Percentiles rank a stretch among this genome's conserved stretches.
These are phyloP conservation scores for Tylopilus rubrobrunneus DNA, from an alignment of 768 basidiomycete species.

Conservation along the genomic window DNA sequence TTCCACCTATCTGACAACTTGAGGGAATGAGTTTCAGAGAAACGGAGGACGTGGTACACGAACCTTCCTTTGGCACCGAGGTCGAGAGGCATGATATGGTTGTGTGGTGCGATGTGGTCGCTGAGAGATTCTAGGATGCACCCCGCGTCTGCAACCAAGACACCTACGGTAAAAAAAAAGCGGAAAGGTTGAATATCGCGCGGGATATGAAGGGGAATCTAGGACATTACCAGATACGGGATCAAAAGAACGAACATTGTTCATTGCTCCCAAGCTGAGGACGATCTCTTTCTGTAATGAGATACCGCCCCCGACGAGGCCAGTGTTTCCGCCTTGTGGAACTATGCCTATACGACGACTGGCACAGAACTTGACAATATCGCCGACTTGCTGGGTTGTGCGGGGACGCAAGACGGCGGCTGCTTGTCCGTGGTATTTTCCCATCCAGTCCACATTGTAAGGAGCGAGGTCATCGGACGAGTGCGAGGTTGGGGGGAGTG, in stretches of 20 bases:
- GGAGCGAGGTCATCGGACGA: constrained; percentile 62
- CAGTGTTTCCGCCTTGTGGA: constrained; percentile 98
- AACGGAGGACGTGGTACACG: constrained; percentile 11
- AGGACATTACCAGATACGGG: constrained; percentile 63
- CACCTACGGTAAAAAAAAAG: constrained; percentile 44
- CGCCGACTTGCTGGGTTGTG: constrained; percentile 81
- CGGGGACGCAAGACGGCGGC: constrained; percentile 87
- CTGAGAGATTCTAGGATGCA: constrained; percentile 88
- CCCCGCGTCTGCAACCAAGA: constrained; percentile 90
- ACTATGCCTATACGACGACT: constrained; percentile 81
- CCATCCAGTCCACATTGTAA: constrained; percentile 96
- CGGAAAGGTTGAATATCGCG: constrained; percentile 1
- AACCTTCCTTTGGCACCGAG: constrained; percentile 95
- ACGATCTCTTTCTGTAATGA: constrained; percentile 87
- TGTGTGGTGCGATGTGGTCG: constrained; percentile 78
- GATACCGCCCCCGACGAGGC: constrained; percentile 92
- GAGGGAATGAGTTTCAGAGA: not conserved
- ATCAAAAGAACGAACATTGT: constrained; percentile 77
- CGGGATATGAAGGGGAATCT: constrained; percentile 1
- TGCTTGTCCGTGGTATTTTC: constrained; percentile 83
- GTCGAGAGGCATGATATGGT: constrained; percentile 96
- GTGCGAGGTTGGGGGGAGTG: constrained; percentile 47
- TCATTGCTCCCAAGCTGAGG: constrained; percentile 80
- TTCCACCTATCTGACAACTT: constrained; percentile 97
- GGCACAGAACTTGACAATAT: constrained; percentile 85